Conservation (phyloP, 2,329 filamentous ascomycete genomes). For the Diaporthe sp. region DNA sequence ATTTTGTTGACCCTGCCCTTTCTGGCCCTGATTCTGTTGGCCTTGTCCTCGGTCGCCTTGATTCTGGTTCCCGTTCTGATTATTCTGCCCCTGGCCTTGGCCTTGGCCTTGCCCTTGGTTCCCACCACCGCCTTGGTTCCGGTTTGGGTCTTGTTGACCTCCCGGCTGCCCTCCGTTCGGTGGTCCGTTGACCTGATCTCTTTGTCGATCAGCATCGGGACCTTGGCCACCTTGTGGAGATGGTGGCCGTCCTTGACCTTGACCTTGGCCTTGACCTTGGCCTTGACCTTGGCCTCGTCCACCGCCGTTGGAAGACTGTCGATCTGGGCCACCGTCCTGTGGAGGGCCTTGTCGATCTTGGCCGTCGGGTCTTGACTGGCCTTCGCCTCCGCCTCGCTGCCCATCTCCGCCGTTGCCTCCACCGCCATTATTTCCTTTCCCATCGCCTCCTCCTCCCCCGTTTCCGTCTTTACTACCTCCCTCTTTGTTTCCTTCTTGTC, state of each 20-base stretch:
- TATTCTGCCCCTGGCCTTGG: background rate
- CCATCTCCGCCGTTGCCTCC: background rate
- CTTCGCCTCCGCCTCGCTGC: background rate
- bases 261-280: slow-evolving; percentile 1
- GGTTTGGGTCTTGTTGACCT: background rate
- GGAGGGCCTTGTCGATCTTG: slow-evolving; percentile 8
- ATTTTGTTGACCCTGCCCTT: slow-evolving; percentile 11
- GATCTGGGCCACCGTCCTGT: slow-evolving; percentile 4
- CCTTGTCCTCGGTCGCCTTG: slow-evolving; percentile 14
- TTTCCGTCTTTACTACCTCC: background rate
- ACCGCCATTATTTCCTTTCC: background rate
- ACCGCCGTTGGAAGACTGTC: background rate
- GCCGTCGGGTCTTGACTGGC: slow-evolving; percentile 2
- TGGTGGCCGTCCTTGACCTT: slow-evolving; percentile 13
- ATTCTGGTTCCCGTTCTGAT: background rate
- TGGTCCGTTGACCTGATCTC: slow-evolving; percentile 7
- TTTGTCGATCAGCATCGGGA: slow-evolving; percentile 5
- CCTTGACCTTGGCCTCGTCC: slow-evolving; percentile 3
- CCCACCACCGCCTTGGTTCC: background rate
- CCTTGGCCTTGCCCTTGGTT: slow-evolving; percentile 4
- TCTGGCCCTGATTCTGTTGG: background rate
- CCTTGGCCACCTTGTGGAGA: background rate
- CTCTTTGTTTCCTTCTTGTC: slow-evolving; percentile 5
- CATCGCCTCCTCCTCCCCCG: background rate
- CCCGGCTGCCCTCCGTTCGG: background rate